Percentiles rank a stretch among this genome's conserved stretches.
phyloP scores from a whole-genome alignment of 805 yeast genomes.

The Groenewaldozyma salmanticensis region DNA sequence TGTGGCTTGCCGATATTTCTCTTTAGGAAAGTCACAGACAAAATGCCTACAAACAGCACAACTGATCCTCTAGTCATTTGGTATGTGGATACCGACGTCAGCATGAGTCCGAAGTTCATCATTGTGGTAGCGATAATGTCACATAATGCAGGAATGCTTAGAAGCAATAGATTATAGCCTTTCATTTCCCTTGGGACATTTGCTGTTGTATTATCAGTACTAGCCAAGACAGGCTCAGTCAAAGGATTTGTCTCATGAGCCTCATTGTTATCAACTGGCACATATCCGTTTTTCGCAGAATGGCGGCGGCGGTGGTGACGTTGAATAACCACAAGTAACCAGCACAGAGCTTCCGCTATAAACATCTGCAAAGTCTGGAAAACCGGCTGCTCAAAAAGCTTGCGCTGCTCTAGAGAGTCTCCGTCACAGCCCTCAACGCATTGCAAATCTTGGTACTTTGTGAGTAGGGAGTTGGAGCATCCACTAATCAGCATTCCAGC shows the following conservation, averaged over 20 bases:
- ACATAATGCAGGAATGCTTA: slow-evolving; percentile 58
- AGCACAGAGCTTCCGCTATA: slow-evolving; percentile 53
- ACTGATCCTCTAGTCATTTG: slow-evolving; percentile 81
- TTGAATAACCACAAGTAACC: slow-evolving; percentile 11
- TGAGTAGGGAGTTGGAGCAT: slow-evolving; percentile 60
- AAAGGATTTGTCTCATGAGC: background rate
- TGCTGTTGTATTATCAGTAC: slow-evolving; percentile 3
- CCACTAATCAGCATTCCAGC: slow-evolving; percentile 60
- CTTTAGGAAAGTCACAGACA: slow-evolving; percentile 54
- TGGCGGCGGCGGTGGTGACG: background rate
- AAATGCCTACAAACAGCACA: slow-evolving; percentile 64
- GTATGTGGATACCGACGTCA: slow-evolving; percentile 69
- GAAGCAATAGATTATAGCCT: slow-evolving; percentile 26
- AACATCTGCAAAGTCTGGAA: slow-evolving; percentile 77
- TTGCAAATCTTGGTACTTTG: slow-evolving; percentile 69
- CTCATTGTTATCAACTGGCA: background rate
- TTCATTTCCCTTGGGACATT: slow-evolving; percentile 8
- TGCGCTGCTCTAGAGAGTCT: slow-evolving; percentile 33
- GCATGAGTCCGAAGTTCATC: slow-evolving; percentile 63
- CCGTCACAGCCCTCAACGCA: slow-evolving; percentile 49
- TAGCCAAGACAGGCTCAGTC: slow-evolving; percentile 6
- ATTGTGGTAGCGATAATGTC: slow-evolving; percentile 67
- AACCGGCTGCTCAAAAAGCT: slow-evolving; percentile 65
- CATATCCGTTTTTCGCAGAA: background rate
- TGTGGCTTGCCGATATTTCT: slow-evolving; percentile 48